phyloP scores from a whole-genome alignment of 2,329 filamentous ascomycete species.

The Cladophialophora immunda region DNA sequence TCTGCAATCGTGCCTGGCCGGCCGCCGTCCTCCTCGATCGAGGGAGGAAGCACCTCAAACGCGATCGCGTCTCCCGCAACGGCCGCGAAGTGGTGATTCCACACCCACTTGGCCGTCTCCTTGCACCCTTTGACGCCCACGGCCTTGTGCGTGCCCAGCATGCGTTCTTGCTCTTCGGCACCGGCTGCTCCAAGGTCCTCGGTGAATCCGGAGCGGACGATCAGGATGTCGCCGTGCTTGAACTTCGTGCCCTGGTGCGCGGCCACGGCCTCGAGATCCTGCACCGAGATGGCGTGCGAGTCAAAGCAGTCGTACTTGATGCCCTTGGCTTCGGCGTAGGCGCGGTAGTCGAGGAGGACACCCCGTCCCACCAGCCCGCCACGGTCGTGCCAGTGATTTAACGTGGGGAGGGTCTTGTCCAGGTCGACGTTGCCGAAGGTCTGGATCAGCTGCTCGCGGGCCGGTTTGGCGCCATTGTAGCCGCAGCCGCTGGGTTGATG shows the following conservation, averaged over 20 bases:
- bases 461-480: conserved; percentile 43
- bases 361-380: conserved; percentile 56
- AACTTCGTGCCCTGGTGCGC: conserved; percentile 63
- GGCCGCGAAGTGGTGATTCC: conserved; percentile 65
- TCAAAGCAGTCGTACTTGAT: conserved; percentile 51
- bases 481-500: conserved; percentile 33
- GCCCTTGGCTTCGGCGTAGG: conserved; percentile 53
- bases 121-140: conserved; percentile 60
- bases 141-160: conserved; percentile 48
- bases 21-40: conserved; percentile 39
- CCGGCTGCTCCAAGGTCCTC: conserved; percentile 63
- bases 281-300: conserved; percentile 56
- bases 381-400: conserved; percentile 48
- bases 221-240: conserved; percentile 69
- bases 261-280: conserved; percentile 69
- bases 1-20: conserved; percentile 44
- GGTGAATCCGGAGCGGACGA: conserved; percentile 71
- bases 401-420: conserved; percentile 31
- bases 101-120: conserved; percentile 64
- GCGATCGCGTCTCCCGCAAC: conserved; percentile 65
- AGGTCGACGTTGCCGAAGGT: conserved; percentile 34
- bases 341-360: conserved; percentile 56
- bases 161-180: conserved; percentile 46
- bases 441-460: conserved; percentile 40
- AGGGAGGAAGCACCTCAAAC: conserved; percentile 61